Conservation (phyloP, 108 stramenopile genomes). For the Fragilaria radians region DNA sequence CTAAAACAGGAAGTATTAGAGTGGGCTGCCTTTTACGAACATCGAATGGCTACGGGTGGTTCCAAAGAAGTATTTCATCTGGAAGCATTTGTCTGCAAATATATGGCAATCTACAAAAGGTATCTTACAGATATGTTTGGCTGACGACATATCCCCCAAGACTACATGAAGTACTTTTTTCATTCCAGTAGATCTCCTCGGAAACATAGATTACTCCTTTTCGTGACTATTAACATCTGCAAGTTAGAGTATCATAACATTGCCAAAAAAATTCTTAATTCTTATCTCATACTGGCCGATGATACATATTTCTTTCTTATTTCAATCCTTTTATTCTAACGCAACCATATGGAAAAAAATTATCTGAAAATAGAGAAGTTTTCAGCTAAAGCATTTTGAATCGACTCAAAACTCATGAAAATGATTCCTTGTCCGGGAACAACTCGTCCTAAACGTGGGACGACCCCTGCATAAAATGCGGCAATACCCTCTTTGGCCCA, state of each 20-base stretch:
- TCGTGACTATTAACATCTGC: too few relatives aligned
- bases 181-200: too few relatives aligned
- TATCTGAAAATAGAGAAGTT: conserved; percentile 50
- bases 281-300: not conserved
- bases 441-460: conserved; percentile 90
- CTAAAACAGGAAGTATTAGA: conserved; percentile 85
- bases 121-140: conserved; percentile 87
- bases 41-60: conserved; percentile 84
- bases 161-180: too few relatives aligned
- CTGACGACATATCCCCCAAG: conserved; percentile 9
- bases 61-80: conserved; percentile 98
- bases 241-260: too few relatives aligned
- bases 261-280: not conserved
- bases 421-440: conserved; percentile 99
- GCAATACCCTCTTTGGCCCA: conserved; percentile 77
- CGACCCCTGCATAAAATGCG: conserved; percentile 91
- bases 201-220: too few relatives aligned
- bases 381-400: conserved; percentile 62
- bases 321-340: not conserved
- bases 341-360: not conserved
- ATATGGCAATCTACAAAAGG: conserved; percentile 94
- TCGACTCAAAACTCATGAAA: conserved; percentile 94
- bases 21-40: conserved; percentile 97
- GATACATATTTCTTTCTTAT: not conserved
- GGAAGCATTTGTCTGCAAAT: conserved; percentile 98